phyloP scores from a whole-genome alignment of 805 yeast genomes.

The Tetrapisispora taiwanensis region DNA sequence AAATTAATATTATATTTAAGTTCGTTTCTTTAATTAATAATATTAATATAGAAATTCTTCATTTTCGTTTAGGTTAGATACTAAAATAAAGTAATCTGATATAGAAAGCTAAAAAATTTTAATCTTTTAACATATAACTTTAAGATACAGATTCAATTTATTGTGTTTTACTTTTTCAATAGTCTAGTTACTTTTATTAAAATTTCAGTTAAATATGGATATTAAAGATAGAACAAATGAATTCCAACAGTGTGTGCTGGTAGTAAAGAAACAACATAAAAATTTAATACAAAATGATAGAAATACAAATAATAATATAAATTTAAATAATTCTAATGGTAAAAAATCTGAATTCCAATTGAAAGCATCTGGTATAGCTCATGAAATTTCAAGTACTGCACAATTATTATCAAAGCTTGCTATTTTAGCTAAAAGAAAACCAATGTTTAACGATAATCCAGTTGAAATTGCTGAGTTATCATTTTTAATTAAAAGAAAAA shows the following conservation, averaged over 20 bases:
- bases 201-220: constrained; percentile 11
- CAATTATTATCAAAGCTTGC: constrained; percentile 74
- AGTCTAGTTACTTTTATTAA: neutral
- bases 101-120: too few relatives aligned
- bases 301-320: neutral
- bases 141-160: too few relatives aligned
- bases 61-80: too few relatives aligned
- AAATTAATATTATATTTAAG: too few relatives aligned
- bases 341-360: constrained; percentile 46
- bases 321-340: constrained; percentile 22
- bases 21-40: too few relatives aligned
- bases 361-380: constrained; percentile 74
- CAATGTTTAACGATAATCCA: constrained; percentile 88
- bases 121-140: too few relatives aligned
- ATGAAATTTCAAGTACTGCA: constrained; percentile 80
- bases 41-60: too few relatives aligned
- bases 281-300: constrained; percentile 1
- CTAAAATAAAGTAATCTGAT: too few relatives aligned
- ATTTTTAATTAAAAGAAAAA: constrained; percentile 46
- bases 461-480: constrained; percentile 89
- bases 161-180: too few relatives aligned
- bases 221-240: constrained; percentile 81
- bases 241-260: constrained; percentile 81
- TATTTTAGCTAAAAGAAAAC: constrained; percentile 73
- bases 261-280: constrained; percentile 54